These are phyloP conservation scores for Blepharisma undulans DNA, from an alignment of 169 alveolate genomes.

Conservation along the genomic window DNA sequence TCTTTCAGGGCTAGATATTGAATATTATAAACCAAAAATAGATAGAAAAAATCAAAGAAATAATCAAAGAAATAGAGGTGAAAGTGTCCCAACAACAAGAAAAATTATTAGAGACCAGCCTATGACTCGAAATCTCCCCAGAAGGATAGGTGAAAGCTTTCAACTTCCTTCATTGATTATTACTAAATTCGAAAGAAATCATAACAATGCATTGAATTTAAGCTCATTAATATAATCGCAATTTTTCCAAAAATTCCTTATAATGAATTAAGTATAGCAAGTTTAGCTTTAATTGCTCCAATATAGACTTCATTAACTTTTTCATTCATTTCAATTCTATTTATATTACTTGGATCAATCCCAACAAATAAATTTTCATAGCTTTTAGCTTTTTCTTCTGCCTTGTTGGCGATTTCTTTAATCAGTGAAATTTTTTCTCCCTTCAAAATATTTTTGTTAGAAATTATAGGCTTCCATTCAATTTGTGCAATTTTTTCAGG, in stretches of 20 bases:
- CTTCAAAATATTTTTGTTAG: neutral
- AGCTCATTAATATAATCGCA: neutral
- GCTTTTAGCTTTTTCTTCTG: neutral
- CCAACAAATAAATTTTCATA: neutral
- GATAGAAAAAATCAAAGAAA: neutral
- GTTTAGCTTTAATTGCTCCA: neutral
- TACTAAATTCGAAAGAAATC: neutral
- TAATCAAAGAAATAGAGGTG: neutral
- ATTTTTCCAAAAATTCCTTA: neutral
- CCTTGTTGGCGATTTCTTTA: neutral
- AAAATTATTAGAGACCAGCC: neutral
- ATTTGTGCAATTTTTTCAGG: neutral
- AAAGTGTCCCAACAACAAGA: neutral
- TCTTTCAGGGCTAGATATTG: neutral
- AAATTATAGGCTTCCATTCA: neutral
- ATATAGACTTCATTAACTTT: neutral
- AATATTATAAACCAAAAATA: neutral
- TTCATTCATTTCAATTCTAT: neutral
- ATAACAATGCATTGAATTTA: neutral
- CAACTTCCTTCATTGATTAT: constrained; percentile 9
- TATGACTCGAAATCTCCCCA: neutral
- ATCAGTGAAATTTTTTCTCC: neutral
- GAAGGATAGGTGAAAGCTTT: neutral
- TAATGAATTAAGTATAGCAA: neutral
- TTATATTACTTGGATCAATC: neutral